Evolutionary conservation across 176 grass and related monocot genomes (phyloP).

Genomic region (Paspalum vaginatum): DNA sequence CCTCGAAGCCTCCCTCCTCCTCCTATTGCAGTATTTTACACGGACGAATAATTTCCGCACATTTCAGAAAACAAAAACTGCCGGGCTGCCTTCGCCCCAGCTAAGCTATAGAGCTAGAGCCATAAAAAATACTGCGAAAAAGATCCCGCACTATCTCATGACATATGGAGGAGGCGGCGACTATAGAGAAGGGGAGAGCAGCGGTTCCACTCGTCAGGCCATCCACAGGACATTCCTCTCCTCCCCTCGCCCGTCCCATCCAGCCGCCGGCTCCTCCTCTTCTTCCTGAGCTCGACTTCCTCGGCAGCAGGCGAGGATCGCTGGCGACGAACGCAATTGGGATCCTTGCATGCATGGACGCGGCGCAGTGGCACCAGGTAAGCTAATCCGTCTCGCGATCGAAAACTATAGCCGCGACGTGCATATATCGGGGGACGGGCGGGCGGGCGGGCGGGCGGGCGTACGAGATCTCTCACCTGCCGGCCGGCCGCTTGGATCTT

Average conservation of each 20-base stretch:
- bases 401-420: conserved; percentile 11
- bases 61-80: not conserved
- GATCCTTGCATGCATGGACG: conserved; percentile 75
- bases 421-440: too few relatives aligned
- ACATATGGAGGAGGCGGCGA: conserved; percentile 46
- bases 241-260: conserved; percentile 32
- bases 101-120: not conserved
- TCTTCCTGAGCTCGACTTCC: not conserved
- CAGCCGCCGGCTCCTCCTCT: conserved; percentile 14
- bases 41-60: not conserved
- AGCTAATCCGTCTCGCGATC: conserved; percentile 29
- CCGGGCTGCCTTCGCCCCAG: not conserved
- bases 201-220: conserved; percentile 51
- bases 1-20: not conserved
- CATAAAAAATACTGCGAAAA: conserved; percentile 49
- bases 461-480: conserved; percentile 41
- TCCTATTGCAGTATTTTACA: too few relatives aligned
- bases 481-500: conserved; percentile 33
- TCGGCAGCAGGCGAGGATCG: conserved; percentile 3
- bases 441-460: conserved; percentile 29
- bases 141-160: conserved; percentile 65
- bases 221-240: conserved; percentile 54
- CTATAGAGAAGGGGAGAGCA: conserved; percentile 11
- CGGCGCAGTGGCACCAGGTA: conserved; percentile 86
- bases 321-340: conserved; percentile 31